Evolutionary conservation across 495 filamentous ascomycete genomes (phyloP).

Genomic region (Penicillium lagena): DNA sequence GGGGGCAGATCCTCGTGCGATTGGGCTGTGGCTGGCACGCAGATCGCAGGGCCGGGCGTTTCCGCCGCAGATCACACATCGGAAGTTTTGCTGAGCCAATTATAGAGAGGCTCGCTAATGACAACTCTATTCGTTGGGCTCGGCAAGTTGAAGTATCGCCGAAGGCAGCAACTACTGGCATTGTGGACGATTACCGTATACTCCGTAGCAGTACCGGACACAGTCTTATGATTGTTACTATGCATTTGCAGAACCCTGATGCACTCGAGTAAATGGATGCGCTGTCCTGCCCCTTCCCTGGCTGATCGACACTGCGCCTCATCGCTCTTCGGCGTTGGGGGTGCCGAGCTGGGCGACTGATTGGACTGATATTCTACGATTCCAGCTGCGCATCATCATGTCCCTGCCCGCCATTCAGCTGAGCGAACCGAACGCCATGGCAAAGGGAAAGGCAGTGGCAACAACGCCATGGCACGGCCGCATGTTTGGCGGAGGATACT

Average conservation of each 20-base stretch:
- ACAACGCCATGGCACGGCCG: no score
- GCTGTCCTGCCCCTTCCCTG: background rate
- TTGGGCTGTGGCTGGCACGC: conserved; percentile 8
- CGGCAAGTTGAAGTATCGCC: background rate
- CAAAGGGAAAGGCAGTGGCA: no score
- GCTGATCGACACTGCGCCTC: conserved; percentile 26
- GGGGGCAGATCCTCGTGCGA: conserved; percentile 3
- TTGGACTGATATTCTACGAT: conserved; percentile 31
- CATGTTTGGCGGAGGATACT: no score
- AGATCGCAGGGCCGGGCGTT: conserved; percentile 34
- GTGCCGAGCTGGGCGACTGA: conserved; percentile 9
- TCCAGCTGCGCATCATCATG: conserved; percentile 3
- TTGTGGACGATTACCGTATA: no score
- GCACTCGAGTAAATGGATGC: no score
- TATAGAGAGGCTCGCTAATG: conserved; percentile 15
- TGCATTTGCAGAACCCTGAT: no score
- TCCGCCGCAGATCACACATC: conserved; percentile 34
- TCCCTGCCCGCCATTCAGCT: conserved; percentile 3
- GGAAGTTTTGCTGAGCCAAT: conserved; percentile 33
- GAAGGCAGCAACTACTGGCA: no score
- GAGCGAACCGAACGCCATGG: no score
- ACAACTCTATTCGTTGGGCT: conserved; percentile 17
- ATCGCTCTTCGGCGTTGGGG: conserved; percentile 19
- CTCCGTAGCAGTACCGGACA: no score
- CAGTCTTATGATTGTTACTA: no score